A percentile compares a stretch with the other conserved stretches of the same genome.
Conservation (phyloP, 768 basidiomycete genomes). For the Mrakia gelida region DNA sequence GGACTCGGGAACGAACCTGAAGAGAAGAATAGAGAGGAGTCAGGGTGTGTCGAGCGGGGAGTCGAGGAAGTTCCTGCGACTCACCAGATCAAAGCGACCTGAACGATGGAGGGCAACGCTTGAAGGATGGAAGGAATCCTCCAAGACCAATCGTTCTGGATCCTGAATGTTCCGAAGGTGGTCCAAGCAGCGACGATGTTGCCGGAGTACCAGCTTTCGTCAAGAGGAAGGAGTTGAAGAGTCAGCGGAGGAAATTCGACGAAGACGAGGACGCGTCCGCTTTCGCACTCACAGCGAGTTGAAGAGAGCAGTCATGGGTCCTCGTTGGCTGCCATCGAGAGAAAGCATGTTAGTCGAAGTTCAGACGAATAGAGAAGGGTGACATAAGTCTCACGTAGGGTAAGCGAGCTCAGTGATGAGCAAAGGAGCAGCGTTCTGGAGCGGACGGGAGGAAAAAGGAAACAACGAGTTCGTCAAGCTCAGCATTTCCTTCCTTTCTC, state of each 20-base stretch:
- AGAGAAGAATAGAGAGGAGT: not conserved
- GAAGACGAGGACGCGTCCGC: too few relatives aligned
- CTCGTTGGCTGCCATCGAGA: conserved; percentile 55
- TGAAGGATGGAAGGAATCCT: conserved; percentile 73
- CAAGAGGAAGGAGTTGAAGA: too few relatives aligned
- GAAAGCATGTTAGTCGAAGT: not conserved
- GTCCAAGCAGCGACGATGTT: conserved; percentile 72
- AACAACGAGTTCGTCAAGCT: not conserved
- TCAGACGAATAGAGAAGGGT: not conserved
- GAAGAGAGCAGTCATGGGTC: conserved; percentile 69
- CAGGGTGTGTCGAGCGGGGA: not conserved
- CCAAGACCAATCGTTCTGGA: conserved; percentile 47
- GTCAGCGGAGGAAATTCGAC: too few relatives aligned
- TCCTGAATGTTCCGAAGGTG: conserved; percentile 73
- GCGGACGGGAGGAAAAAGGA: not conserved
- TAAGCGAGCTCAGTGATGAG: conserved; percentile 77
- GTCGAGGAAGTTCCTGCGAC: not conserved
- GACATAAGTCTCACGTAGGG: conserved; percentile 48
- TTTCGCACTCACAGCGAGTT: conserved; percentile 56
- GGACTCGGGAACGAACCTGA: conserved; percentile 73
- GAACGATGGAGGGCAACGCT: conserved; percentile 32
- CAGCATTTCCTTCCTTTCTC: not conserved
- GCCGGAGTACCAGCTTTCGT: conserved; percentile 64
- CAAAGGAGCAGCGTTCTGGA: conserved; percentile 69
- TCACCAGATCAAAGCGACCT: conserved; percentile 6